A percentile compares a stretch with the other conserved stretches of the same genome.
Conservation (phyloP, 768 basidiomycete genomes). For the Artomyces pyxidatus region DNA sequence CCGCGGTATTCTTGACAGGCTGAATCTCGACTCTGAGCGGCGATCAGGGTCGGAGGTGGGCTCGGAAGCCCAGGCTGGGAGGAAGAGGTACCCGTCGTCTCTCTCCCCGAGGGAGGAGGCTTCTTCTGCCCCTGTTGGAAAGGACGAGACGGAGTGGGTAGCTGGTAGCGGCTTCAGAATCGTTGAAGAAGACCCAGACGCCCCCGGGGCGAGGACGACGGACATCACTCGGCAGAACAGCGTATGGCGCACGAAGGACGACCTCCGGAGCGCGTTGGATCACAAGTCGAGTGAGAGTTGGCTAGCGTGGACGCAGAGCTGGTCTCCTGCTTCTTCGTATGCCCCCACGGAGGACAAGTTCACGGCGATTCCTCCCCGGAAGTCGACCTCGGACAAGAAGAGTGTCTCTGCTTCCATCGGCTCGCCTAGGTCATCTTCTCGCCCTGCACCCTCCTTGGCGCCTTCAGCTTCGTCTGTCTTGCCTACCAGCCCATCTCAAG, state of each 20-base stretch:
- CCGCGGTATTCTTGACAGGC: conserved; percentile 39
- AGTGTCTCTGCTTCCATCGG: conserved; percentile 16
- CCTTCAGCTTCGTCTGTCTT: conserved; percentile 33
- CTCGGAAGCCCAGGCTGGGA: no score
- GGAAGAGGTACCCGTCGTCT: neutral
- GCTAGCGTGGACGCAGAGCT: conserved; percentile 16
- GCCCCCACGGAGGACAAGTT: conserved; percentile 27
- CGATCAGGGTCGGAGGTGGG: neutral
- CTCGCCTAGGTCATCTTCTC: conserved; percentile 3
- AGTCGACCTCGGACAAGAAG: conserved; percentile 21
- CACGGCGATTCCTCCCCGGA: conserved; percentile 30
- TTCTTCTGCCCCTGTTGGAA: neutral
- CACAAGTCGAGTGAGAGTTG: conserved; percentile 9
- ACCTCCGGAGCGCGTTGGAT: conserved; percentile 17
- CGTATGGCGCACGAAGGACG: conserved; percentile 11
- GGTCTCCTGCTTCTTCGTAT: conserved; percentile 15
- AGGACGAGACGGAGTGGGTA: conserved; percentile 7
- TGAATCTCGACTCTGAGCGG: conserved; percentile 19
- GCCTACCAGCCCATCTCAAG: conserved; percentile 46
- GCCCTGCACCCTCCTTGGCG: conserved; percentile 11
- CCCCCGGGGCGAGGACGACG: neutral
- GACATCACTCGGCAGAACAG: conserved; percentile 11
- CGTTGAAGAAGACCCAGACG: conserved; percentile 28
- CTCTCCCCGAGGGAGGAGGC: conserved; percentile 1
- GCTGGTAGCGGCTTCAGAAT: conserved; percentile 36